Evolutionary conservation across 352 stramenopile genomes (phyloP), one percentile per base, ranked within the genome.

Genomic region (Blastocystis sp.): DNA sequence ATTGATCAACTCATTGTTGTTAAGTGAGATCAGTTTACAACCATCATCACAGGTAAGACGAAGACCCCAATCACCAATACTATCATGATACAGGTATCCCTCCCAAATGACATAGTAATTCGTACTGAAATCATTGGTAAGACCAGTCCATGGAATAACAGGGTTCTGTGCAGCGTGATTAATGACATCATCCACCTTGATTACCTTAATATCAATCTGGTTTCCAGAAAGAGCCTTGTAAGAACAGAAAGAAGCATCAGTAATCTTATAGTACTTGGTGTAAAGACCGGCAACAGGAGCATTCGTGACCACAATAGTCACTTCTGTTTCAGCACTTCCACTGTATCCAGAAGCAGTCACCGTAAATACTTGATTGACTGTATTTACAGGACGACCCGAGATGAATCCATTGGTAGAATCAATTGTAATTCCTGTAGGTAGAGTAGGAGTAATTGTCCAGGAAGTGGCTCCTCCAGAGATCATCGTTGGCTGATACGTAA

Each of bases 201-300:
- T 27, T 7, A 84, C 37, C 30, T 57, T 53, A 37, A 84, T n/a
- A n/a, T 84, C 73, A 4, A 70, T 58, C 54, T 70, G 54, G 30
- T 37, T 62, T 22, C 13, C 30, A 60, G 54, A 19, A 19, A 84
- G 44, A 35, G 17, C 27, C 30, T 35, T 27, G 19, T 62, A 60
- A 4, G 17, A 68, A 44, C 73, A 70, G 15, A 84, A 15, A 4
- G 11, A 15, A 19, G 7, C 40, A 27, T 84, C 73, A 11, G 33
- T 35, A 4, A 84, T 35, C 73, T 58, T 84, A 44, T 84, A 84
- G 54, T 70, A 84, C 17, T 40, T n/a, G n/a, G 33, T 54, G 19
- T 40, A 40, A 7, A 84, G 22, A 60, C 73, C 73, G 17, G 33
- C 2, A 17, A 70, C 15, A 3, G 73, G 73, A 19, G 19, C 17